Percentiles rank a stretch among this genome's conserved stretches.
Conservation (phyloP, 331 rosid genomes). For the Spiraea crenata region DNA sequence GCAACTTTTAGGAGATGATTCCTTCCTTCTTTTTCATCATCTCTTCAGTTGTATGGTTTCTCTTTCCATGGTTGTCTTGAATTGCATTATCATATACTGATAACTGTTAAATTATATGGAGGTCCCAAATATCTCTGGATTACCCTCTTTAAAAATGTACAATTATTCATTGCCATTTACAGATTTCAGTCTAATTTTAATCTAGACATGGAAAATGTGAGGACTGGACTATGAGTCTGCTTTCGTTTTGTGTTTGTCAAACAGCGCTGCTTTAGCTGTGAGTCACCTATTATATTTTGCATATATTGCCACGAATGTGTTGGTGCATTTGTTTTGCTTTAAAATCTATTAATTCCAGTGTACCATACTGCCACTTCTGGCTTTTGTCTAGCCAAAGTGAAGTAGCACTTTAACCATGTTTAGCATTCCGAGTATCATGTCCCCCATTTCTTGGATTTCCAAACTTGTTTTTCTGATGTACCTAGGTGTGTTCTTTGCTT, state of each 20-base stretch:
- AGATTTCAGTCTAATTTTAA: neutral
- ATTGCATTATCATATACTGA: neutral
- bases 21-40: neutral
- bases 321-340: neutral
- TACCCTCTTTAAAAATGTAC: neutral
- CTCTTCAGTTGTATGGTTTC: neutral
- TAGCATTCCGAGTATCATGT: neutral
- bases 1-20: neutral
- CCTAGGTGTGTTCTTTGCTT: neutral
- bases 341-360: neutral
- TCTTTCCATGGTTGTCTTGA: neutral
- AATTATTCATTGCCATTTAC: neutral
- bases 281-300: neutral
- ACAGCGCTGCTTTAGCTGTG: neutral
- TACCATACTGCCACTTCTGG: neutral
- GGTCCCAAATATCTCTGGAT: neutral
- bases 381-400: neutral
- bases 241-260: neutral
- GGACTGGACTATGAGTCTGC: neutral
- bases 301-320: neutral
- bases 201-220: neutral
- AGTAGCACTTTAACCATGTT: neutral
- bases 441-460: neutral
- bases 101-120: constrained; percentile 4
- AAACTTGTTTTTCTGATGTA: neutral